Evolutionary conservation across 305 asterid genomes (phyloP), one percentile per base, ranked within the genome.

Genomic region (Salvia sclarea): DNA sequence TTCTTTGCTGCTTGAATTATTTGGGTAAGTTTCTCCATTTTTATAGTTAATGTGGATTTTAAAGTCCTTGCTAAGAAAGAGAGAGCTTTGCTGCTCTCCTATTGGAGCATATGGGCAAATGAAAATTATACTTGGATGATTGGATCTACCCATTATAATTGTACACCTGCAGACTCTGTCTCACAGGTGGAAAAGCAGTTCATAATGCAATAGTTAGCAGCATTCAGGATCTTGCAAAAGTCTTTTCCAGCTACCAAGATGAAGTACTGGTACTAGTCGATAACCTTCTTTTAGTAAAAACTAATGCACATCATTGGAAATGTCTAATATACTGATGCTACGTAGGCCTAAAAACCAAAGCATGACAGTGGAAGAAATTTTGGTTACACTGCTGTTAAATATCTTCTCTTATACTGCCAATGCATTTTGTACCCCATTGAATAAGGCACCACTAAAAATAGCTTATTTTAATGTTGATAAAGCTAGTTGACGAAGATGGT

Each of bases 221-320:
- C 82, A 85, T 94, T 80, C 99, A 91, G 83, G 97, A 91, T 82
- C 95, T 94, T 62, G 96, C 99, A 21, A 94, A 85, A 82, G 90
- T 79, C 54, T 91, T 94, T 78, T 85, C 98, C 72, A 78, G 82
- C 83, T 94, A 91, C 76, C 75, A 87, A 66, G 98, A 89, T 65
- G 99, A 94, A 91, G 98, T 94, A 54, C 67, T 94, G 98, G 99
- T 94, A 84, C 77, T 59, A 67, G 24, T 68, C 61, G 31, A 74
- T 76, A 52, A 56, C 50, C 76, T 30, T 33, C 52, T 56, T 22
- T 57, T 28, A 59, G 38, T 64, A 40, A 50, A 61, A 38, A 37
- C 65, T 63, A 60, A 21, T 61, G 48, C 69, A 21, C 50, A 61
- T 20, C 48, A 48, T 53, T 20, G 45, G 25, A 61, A 70, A 21